Conservation (phyloP, 192 early-diverging fungal genomes). For the Coemansia pectinata region DNA sequence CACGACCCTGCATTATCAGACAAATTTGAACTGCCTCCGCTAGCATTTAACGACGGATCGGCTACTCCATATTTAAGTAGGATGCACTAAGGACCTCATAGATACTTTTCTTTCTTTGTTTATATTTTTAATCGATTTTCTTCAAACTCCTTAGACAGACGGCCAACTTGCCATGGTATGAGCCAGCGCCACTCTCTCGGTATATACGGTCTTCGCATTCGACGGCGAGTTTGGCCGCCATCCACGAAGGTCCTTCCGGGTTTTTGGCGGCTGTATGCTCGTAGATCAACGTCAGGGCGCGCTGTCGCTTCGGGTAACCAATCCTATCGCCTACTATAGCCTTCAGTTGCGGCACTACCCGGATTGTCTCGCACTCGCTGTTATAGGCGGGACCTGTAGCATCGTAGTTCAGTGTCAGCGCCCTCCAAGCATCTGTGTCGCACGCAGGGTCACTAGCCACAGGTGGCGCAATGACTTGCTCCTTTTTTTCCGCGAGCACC, state of each 20-base stretch:
- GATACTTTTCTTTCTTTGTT: background rate
- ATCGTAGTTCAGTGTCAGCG: conserved; percentile 45
- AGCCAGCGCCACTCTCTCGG: conserved; percentile 18
- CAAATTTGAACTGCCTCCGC: conserved; percentile 23
- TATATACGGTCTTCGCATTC: conserved; percentile 20
- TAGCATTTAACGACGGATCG: conserved; percentile 4
- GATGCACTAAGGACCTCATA: background rate
- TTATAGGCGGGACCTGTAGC: conserved; percentile 21
- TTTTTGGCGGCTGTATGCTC: background rate
- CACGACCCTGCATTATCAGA: conserved; percentile 14
- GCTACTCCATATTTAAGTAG: background rate
- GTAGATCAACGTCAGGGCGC: conserved; percentile 23
- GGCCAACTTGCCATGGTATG: conserved; percentile 37
- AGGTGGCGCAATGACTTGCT: background rate
- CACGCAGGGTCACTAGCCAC: background rate
- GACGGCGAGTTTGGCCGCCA: conserved; percentile 26
- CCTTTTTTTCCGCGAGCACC: background rate
- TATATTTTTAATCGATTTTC: background rate
- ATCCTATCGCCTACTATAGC: conserved; percentile 34
- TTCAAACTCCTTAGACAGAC: conserved; percentile 27
- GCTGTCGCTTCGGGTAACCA: conserved; percentile 31
- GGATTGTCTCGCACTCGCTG: conserved; percentile 9
- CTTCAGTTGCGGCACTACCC: conserved; percentile 23
- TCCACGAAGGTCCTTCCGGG: conserved; percentile 3
- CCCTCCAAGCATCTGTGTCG: conserved; percentile 19